These are phyloP conservation scores for Ustilaginoidea virens DNA, from an alignment of 2,329 filamentous ascomycete genomes.

Conservation along the genomic window DNA sequence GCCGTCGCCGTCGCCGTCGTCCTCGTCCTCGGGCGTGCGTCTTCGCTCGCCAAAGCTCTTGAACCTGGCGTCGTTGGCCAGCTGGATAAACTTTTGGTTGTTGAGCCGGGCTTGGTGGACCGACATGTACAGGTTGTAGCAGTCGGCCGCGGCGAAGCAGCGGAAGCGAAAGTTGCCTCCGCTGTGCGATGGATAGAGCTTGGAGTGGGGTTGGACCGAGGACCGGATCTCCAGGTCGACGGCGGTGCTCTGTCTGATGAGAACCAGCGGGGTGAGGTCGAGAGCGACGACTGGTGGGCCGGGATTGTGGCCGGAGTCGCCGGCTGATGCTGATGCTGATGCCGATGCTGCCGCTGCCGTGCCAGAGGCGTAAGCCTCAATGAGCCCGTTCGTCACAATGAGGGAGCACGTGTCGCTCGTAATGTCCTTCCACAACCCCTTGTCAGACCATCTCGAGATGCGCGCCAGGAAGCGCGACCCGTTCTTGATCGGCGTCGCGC, in stretches of 20 bases:
- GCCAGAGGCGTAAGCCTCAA: constrained; percentile 37
- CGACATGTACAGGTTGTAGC: constrained; percentile 65
- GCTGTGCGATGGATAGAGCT: constrained; percentile 46
- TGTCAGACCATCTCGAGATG: constrained; percentile 48
- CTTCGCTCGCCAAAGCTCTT: constrained; percentile 55
- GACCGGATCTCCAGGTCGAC: constrained; percentile 91
- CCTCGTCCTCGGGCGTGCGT: constrained; percentile 27
- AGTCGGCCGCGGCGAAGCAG: constrained; percentile 60
- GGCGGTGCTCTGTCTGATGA: constrained; percentile 77
- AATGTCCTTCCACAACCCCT: constrained; percentile 45
- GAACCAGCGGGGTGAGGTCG: constrained; percentile 81
- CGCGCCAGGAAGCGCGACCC: constrained; percentile 33
- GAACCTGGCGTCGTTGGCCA: constrained; percentile 52
- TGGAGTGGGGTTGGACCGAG: constrained; percentile 57
- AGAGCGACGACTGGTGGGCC: constrained; percentile 47
- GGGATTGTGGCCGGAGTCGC: too few relatives aligned
- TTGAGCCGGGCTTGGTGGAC: constrained; percentile 84
- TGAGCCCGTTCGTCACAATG: constrained; percentile 39
- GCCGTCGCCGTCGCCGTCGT: too few relatives aligned
- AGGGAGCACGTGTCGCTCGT: constrained; percentile 36
- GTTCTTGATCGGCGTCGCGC: constrained; percentile 21
- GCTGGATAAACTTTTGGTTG: constrained; percentile 71
- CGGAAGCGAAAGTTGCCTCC: constrained; percentile 79
- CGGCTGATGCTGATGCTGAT: too few relatives aligned
- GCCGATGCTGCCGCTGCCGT: constrained; percentile 12